Conservation (phyloP, 257 asterid species). For the Nemophila menziesii region DNA sequence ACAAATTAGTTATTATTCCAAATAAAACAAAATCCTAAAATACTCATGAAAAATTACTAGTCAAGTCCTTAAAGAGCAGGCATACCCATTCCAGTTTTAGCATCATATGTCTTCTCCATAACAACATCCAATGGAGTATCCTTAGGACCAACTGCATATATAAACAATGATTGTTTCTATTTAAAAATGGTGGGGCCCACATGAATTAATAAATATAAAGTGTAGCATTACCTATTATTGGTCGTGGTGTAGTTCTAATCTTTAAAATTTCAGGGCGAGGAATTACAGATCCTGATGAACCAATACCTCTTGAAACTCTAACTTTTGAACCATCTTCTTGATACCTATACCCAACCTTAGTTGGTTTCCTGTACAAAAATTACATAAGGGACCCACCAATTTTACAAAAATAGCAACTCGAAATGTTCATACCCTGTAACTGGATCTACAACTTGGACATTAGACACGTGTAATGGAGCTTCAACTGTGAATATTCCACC, state of each 20-base stretch:
- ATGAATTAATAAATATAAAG: too few species aligned
- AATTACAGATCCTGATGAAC: slow-evolving; percentile 74
- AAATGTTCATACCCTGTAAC: slow-evolving; percentile 54
- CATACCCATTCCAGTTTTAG: slow-evolving; percentile 80
- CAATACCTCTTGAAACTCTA: slow-evolving; percentile 75
- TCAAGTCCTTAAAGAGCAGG: slow-evolving; percentile 51
- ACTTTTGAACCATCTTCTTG: slow-evolving; percentile 75
- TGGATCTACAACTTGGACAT: slow-evolving; percentile 87
- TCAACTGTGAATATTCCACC: slow-evolving; percentile 94
- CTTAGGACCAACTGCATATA: slow-evolving; percentile 86
- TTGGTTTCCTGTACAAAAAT: slow-evolving; percentile 52
- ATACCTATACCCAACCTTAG: slow-evolving; percentile 63
- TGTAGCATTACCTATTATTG: slow-evolving; percentile 46
- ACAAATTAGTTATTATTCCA: background rate
- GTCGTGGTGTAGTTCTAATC: slow-evolving; percentile 76
- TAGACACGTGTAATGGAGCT: slow-evolving; percentile 93
- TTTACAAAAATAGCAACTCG: background rate
- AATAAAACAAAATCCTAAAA: background rate
- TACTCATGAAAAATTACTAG: background rate
- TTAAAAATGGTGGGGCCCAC: too few species aligned
- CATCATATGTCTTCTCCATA: slow-evolving; percentile 68
- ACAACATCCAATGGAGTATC: slow-evolving; percentile 75
- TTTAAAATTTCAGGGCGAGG: slow-evolving; percentile 89
- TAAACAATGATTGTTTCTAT: too few species aligned
- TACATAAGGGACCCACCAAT: slow-evolving; percentile 1